Evolutionary conservation across 2,329 filamentous ascomycete species (phyloP).

Genomic region (Diplodia corticola): DNA sequence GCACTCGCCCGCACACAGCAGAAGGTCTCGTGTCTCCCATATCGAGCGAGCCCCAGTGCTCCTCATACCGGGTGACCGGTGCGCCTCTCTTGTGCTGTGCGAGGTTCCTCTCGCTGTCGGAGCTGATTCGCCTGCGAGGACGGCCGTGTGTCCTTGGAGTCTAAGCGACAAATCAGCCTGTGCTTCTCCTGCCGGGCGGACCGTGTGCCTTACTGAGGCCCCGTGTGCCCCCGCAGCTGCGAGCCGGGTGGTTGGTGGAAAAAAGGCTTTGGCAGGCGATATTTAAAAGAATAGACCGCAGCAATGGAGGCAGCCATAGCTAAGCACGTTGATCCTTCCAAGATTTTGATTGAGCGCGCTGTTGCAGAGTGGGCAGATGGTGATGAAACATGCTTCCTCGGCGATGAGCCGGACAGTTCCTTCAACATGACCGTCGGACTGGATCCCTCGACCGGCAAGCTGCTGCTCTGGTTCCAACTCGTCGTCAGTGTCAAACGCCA

Average conservation of each 20-base stretch:
- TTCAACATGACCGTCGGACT: neutral
- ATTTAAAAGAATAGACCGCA: neutral
- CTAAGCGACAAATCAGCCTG: neutral
- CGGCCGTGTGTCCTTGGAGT: neutral
- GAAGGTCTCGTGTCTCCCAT: constrained; percentile 3
- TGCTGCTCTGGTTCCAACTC: constrained; percentile 10
- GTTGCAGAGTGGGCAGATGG: neutral
- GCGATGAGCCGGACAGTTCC: neutral
- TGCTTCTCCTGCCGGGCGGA: neutral
- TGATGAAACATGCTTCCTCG: neutral
- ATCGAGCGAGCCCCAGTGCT: neutral
- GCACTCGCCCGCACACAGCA: neutral
- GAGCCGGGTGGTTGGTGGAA: neutral
- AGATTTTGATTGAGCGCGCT: neutral
- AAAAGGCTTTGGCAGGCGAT: no score
- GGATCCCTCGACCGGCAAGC: neutral
- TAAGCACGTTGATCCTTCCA: neutral
- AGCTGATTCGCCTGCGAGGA: neutral
- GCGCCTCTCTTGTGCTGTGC: neutral
- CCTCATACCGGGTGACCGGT: neutral
- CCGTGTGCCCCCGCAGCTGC: neutral
- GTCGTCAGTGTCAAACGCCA: constrained; percentile 1
- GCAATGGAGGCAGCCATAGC: neutral
- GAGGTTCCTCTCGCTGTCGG: neutral
- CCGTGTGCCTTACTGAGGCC: neutral